phyloP scores from a whole-genome alignment of 805 yeast species.

The Metschnikowia kunwiensis region DNA sequence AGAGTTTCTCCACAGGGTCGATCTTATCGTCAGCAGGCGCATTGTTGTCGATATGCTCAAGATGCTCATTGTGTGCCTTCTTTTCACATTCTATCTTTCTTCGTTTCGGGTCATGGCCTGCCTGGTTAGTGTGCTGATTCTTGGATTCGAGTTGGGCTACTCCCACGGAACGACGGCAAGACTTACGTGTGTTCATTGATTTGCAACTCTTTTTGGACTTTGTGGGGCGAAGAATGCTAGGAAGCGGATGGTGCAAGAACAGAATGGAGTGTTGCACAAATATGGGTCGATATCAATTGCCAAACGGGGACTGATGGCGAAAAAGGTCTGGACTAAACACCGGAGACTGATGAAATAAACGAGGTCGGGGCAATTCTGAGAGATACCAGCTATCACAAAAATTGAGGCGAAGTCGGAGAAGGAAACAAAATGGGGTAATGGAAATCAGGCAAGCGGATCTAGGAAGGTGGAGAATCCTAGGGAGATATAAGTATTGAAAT shows the following conservation, averaged over 20 bases:
- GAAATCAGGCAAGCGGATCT: slow-evolving; percentile 1
- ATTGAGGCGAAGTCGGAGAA: slow-evolving; percentile 2
- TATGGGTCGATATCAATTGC: no score
- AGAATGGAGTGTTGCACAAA: no score
- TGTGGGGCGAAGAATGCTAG: no score
- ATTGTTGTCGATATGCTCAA: neutral
- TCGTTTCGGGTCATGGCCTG: slow-evolving; percentile 7
- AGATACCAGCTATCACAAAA: slow-evolving; percentile 10
- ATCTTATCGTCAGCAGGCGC: slow-evolving; percentile 30
- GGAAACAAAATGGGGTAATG: slow-evolving; percentile 1
- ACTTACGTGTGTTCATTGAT: slow-evolving; percentile 31
- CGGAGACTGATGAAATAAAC: neutral
- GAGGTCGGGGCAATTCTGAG: slow-evolving; percentile 1
- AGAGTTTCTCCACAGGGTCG: slow-evolving; percentile 43
- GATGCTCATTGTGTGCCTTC: neutral
- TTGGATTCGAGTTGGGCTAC: slow-evolving; percentile 20
- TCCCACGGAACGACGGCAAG: slow-evolving; percentile 26
- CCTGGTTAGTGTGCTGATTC: slow-evolving; percentile 10
- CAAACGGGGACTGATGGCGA: no score
- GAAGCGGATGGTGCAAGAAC: no score
- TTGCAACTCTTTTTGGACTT: no score
- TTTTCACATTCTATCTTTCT: slow-evolving; percentile 2
- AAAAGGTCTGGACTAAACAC: no score
- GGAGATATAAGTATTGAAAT: slow-evolving; percentile 6
- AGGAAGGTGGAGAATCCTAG: slow-evolving; percentile 3